phyloP scores from a whole-genome alignment of 2,329 filamentous ascomycete genomes.

The Aspergillus sp. region DNA sequence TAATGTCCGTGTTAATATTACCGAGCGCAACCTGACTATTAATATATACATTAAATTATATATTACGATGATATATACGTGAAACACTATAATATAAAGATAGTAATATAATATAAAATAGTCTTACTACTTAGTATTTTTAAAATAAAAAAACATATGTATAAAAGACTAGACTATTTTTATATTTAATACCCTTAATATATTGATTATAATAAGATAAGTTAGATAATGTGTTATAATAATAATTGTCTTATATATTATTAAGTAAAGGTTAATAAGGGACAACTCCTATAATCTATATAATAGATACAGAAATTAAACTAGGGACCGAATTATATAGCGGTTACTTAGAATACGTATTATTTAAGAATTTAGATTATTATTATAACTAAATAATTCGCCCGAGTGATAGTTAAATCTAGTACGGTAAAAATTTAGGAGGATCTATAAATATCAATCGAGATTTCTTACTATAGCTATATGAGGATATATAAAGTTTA shows the following conservation, averaged over 20 bases:
- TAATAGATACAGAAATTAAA: too few relatives aligned
- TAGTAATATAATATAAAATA: too few relatives aligned
- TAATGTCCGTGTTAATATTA: neutral
- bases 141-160: too few relatives aligned
- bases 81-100: neutral
- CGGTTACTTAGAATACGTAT: too few relatives aligned
- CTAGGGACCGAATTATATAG: too few relatives aligned
- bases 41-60: neutral
- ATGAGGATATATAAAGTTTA: neutral
- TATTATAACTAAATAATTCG: too few relatives aligned
- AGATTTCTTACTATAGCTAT: neutral
- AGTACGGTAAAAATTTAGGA: neutral
- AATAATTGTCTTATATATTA: neutral
- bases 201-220: neutral
- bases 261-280: neutral
- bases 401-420: too few relatives aligned
- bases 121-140: too few relatives aligned
- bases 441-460: neutral
- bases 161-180: too few relatives aligned
- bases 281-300: neutral
- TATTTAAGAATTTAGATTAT: too few relatives aligned
- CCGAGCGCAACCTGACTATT: neutral
- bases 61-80: neutral
- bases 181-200: neutral
- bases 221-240: neutral